A percentile compares a stretch with the other conserved stretches of the same genome.
Evolutionary conservation across 2,329 filamentous ascomycete species (phyloP).

Genomic region (Hypoxylon sp.): DNA sequence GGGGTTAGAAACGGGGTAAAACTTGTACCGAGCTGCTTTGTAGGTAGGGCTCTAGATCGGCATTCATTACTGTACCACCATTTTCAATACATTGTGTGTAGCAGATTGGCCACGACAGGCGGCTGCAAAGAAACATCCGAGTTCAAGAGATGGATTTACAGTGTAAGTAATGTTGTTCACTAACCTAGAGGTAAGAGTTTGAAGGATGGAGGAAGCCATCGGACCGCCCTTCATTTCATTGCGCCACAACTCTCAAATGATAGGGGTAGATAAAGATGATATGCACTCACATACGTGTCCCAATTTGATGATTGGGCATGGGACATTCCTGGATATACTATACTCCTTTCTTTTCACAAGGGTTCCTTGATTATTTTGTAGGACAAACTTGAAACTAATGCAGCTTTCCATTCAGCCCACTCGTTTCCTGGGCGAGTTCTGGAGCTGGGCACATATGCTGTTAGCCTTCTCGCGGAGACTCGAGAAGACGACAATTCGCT

Average conservation of each 20-base stretch:
- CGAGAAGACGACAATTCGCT: neutral
- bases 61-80: slow-evolving; percentile 15
- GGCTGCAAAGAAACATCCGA: slow-evolving; percentile 28
- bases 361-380: neutral
- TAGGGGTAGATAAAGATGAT: slow-evolving; percentile 10
- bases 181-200: no score
- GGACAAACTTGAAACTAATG: slow-evolving; percentile 18
- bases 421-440: neutral
- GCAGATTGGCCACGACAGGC: neutral
- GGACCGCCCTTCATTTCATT: slow-evolving; percentile 9
- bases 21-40: slow-evolving; percentile 20
- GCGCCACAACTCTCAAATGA: slow-evolving; percentile 5
- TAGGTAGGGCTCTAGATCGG: slow-evolving; percentile 7
- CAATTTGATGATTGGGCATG: slow-evolving; percentile 8
- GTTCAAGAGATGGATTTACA: neutral
- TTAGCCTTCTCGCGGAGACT: slow-evolving; percentile 12
- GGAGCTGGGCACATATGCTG: slow-evolving; percentile 4
- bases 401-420: slow-evolving; percentile 19
- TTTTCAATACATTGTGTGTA: neutral
- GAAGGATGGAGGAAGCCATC: neutral
- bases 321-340: slow-evolving; percentile 21
- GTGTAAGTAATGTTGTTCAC: no score
- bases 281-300: slow-evolving; percentile 21
- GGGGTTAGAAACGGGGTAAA: slow-evolving; percentile 6
- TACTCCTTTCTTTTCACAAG: slow-evolving; percentile 6